These are phyloP conservation scores for Thelonectria olida DNA, from an alignment of 2,329 filamentous ascomycete species.

Conservation along the genomic window DNA sequence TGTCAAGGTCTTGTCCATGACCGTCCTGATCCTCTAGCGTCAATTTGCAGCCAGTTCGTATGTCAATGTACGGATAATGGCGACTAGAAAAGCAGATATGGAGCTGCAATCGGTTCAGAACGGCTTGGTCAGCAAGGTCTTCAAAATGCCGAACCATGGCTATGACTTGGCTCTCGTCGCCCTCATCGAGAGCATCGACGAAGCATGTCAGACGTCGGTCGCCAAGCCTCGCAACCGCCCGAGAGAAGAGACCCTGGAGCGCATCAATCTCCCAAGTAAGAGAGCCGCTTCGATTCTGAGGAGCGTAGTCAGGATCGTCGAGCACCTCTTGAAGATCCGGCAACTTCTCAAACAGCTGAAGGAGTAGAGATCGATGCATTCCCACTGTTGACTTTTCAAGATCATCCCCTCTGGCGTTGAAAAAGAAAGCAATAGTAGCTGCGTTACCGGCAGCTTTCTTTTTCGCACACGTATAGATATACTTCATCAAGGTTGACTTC, in stretches of 20 bases:
- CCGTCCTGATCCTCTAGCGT: neutral
- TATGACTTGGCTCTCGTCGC: conserved; percentile 49
- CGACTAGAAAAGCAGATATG: neutral
- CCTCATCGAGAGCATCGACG: conserved; percentile 59
- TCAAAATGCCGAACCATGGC: conserved; percentile 55
- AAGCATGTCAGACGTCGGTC: conserved; percentile 15
- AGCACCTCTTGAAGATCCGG: conserved; percentile 46
- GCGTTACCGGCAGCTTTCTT: conserved; percentile 8
- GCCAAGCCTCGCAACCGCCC: neutral
- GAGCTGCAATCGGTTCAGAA: neutral
- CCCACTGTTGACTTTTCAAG: conserved; percentile 57
- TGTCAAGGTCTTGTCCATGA: conserved; percentile 38
- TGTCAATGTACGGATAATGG: neutral
- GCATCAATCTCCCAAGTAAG: neutral
- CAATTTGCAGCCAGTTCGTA: neutral
- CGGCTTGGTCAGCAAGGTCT: neutral
- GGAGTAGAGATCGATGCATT: conserved; percentile 59
- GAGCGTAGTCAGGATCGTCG: conserved; percentile 21
- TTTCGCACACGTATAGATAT: conserved; percentile 21
- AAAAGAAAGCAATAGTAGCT: conserved; percentile 56
- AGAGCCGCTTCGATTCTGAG: neutral
- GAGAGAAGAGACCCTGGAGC: neutral
- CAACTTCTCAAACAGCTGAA: conserved; percentile 51
- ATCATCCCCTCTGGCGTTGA: conserved; percentile 55
- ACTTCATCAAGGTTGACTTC: conserved; percentile 60